Conservation (phyloP, 108 stramenopile genomes). For the Epithemia pelagica region DNA sequence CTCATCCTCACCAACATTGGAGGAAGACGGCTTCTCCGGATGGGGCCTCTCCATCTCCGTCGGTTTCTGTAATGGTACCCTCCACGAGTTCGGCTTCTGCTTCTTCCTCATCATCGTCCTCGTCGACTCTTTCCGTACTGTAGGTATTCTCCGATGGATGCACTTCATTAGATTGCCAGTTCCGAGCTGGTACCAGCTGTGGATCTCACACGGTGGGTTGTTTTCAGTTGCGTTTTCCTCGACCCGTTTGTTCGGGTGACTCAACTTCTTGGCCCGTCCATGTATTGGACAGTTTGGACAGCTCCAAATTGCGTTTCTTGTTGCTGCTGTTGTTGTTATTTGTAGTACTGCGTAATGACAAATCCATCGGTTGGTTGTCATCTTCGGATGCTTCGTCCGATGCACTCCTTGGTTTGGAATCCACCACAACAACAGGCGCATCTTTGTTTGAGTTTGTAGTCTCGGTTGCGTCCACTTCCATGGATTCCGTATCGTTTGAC, state of each 20-base stretch:
- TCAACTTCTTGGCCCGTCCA: no score
- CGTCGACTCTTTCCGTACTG: slow-evolving; percentile 1
- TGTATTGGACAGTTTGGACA: not conserved
- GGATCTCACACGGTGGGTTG: slow-evolving; percentile 46
- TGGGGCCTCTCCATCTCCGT: not conserved
- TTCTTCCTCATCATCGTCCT: no score
- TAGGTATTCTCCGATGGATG: not conserved
- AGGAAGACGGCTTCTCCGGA: not conserved
- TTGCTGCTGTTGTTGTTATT: no score
- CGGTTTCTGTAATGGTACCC: not conserved
- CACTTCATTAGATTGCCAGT: slow-evolving; percentile 44
- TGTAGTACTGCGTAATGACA: no score
- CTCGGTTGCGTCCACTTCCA: no score
- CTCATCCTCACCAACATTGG: not conserved
- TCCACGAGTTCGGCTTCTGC: not conserved
- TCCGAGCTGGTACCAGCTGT: slow-evolving; percentile 35
- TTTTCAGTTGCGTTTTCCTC: slow-evolving; percentile 14
- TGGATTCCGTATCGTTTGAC: no score
- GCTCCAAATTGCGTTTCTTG: not conserved
- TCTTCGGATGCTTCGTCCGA: no score
- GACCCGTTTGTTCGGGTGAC: slow-evolving; percentile 2
- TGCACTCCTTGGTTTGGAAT: no score
- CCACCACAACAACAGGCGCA: no score
- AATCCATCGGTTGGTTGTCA: no score
- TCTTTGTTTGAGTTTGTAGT: no score